Evolutionary conservation across 2,329 filamentous ascomycete genomes (phyloP).

Genomic region (Xylaria sp.): DNA sequence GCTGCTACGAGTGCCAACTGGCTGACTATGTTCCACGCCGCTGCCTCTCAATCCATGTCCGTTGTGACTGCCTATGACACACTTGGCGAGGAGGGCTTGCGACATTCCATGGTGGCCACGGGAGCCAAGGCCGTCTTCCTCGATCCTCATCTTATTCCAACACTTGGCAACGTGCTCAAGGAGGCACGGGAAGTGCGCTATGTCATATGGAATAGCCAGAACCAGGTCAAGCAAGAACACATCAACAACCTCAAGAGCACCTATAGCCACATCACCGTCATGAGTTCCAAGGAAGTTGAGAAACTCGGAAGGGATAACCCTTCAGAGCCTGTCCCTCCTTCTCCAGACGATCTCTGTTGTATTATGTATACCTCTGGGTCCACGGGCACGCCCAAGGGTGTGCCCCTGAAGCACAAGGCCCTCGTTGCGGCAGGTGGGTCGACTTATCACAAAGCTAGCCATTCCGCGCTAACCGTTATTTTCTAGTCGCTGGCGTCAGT

Average conservation of each 20-base stretch:
- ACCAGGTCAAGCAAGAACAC: slow-evolving; percentile 61
- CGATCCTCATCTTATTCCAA: slow-evolving; percentile 75
- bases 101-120: slow-evolving; percentile 77
- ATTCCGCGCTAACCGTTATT: slow-evolving; percentile 29
- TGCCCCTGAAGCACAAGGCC: slow-evolving; percentile 77
- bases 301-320: slow-evolving; percentile 69
- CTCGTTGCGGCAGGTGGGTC: slow-evolving; percentile 77
- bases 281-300: slow-evolving; percentile 63
- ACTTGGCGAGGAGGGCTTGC: slow-evolving; percentile 76
- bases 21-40: slow-evolving; percentile 62
- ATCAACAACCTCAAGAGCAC: slow-evolving; percentile 61
- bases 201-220: slow-evolving; percentile 66
- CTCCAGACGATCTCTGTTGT: slow-evolving; percentile 80
- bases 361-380: slow-evolving; percentile 80
- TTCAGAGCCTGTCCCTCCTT: slow-evolving; percentile 74
- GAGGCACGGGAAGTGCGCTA: slow-evolving; percentile 61
- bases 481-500: slow-evolving; percentile 77
- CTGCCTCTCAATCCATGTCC: slow-evolving; percentile 79
- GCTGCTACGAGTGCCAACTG: slow-evolving; percentile 74
- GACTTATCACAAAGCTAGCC: slow-evolving; percentile 14
- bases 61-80: slow-evolving; percentile 84
- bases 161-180: slow-evolving; percentile 63
- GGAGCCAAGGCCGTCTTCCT: slow-evolving; percentile 77
- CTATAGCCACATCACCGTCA: slow-evolving; percentile 58
- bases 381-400: slow-evolving; percentile 85